These are phyloP conservation scores for Pelargonium cotyledonis DNA, from an alignment of 441 rosid species.

Conservation along the genomic window DNA sequence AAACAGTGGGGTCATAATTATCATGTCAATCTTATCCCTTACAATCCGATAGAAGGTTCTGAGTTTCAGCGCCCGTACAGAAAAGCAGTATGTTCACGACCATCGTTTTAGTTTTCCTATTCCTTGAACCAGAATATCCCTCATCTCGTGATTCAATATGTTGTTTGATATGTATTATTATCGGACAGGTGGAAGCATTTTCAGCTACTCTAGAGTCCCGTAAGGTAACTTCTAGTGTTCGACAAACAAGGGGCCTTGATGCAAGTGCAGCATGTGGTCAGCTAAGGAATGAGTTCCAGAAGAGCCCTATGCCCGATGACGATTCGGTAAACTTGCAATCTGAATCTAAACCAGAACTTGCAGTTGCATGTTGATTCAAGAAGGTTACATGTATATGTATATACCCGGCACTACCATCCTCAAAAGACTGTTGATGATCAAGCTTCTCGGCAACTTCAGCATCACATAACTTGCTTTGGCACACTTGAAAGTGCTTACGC, in stretches of 20 bases:
- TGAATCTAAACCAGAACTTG: slow-evolving; percentile 21
- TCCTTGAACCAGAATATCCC: no score
- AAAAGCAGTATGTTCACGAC: slow-evolving; percentile 50
- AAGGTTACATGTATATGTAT: no score
- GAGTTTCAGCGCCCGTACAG: slow-evolving; percentile 72
- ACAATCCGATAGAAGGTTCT: slow-evolving; percentile 81
- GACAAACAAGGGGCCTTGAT: slow-evolving; percentile 84
- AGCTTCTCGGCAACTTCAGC: no score
- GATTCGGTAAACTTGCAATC: slow-evolving; percentile 31
- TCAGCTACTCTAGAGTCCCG: slow-evolving; percentile 61
- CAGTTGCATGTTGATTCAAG: slow-evolving; percentile 40
- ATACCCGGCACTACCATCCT: no score
- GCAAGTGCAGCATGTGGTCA: slow-evolving; percentile 99
- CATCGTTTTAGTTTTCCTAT: not conserved
- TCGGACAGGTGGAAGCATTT: slow-evolving; percentile 55
- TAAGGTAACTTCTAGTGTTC: slow-evolving; percentile 64
- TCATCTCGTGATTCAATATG: no score
- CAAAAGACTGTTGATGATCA: no score
- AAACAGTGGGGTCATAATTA: slow-evolving; percentile 68
- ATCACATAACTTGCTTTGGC: no score
- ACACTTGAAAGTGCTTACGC: no score
- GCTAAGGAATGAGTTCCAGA: slow-evolving; percentile 83
- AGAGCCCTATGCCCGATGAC: slow-evolving; percentile 50
- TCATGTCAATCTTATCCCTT: slow-evolving; percentile 90
- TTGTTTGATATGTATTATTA: not conserved